A percentile compares a stretch with the other conserved stretches of the same genome.
These are phyloP conservation scores for Mallotus nudiflorus DNA, from an alignment of 345 rosid genomes.

Conservation along the genomic window DNA sequence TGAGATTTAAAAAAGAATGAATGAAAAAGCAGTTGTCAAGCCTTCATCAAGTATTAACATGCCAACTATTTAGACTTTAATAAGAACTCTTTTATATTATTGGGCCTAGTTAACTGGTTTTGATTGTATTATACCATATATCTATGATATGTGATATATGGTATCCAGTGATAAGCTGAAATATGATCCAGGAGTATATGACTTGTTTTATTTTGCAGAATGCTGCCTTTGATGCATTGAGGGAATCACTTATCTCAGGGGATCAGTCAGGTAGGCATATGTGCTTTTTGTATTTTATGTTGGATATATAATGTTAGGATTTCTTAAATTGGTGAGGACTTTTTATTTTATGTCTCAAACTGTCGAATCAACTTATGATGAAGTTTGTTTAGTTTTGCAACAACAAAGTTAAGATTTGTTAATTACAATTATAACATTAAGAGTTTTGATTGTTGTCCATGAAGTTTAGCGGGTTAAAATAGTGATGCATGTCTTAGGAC, in stretches of 20 bases:
- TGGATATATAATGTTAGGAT: not conserved
- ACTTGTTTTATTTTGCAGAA: conserved; percentile 50
- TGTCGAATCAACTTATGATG: too few relatives aligned
- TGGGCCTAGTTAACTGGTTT: not conserved
- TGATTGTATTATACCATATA: conserved; percentile 6
- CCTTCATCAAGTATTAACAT: too few relatives aligned
- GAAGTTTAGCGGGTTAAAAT: not conserved
- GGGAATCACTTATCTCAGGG: conserved; percentile 51
- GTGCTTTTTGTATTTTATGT: conserved; percentile 4
- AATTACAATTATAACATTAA: not conserved
- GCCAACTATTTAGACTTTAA: too few relatives aligned
- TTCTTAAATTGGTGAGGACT: not conserved
- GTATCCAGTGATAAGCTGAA: not conserved
- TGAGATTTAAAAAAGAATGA: too few relatives aligned
- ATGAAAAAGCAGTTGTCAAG: too few relatives aligned
- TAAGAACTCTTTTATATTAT: not conserved
- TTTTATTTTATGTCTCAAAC: conserved; percentile 1
- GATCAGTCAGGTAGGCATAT: conserved; percentile 45
- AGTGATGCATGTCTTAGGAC: not conserved
- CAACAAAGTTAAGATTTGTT: not conserved
- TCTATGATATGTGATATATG: too few relatives aligned
- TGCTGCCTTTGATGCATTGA: conserved; percentile 69
- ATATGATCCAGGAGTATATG: conserved; percentile 15
- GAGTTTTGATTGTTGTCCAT: not conserved
- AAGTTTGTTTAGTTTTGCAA: not conserved